Base-by-base conservation (phyloP, 257 asterid species). In the Echium plantagineum region DNA sequence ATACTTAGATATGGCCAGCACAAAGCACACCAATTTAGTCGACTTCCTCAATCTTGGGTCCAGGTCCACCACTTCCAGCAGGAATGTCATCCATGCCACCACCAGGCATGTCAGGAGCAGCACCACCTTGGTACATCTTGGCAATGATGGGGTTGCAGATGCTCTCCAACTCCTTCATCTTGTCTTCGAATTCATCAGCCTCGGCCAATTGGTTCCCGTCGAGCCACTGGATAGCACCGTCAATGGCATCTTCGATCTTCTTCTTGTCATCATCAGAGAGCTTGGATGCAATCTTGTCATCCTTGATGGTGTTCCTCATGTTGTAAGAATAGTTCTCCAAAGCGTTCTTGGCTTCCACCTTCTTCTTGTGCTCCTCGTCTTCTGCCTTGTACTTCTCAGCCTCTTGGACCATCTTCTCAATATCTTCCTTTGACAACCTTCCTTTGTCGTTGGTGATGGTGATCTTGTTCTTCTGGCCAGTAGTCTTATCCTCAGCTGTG, bases 401-500 rank as follows among this genome's bases (percentile, higher is more conserved):
- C 49, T 42, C 49, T 10, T 42, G 49, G 5, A 42, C 49, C 49
- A 42, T 42, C 49, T 42, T 42, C 49, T 42, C 49, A 4, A 42
- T 42, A 3, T 42, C 49, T 10, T 42, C 49, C 49, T 42, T 42
- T 0, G 49, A 42, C 17, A 42, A 42, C 17, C 49, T 42, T 10
- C 49, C 49, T 13, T 10, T 42, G 17, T 42, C 49, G 12, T 42
- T 42, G 3, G 49, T 42, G 5, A 42, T 42, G 4, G 49, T 42
- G 49, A 42, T 42, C 5, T 42, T 42, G 49, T 10, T 42, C 49
- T 42, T 42, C 49, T 42, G 49, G 15, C 49, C 49, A 4, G 89
- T 82, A 0, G 85, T 82, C 69, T 82, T 82, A 70, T 82, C 89
- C 69, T 82, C 85, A 1, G 89, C 89, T 17, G 89, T 78, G 9